Percentiles rank a stretch among this genome's conserved stretches.
phyloP scores from a whole-genome alignment of 73 alveolate genomes.

The Stentor coeruleus region DNA sequence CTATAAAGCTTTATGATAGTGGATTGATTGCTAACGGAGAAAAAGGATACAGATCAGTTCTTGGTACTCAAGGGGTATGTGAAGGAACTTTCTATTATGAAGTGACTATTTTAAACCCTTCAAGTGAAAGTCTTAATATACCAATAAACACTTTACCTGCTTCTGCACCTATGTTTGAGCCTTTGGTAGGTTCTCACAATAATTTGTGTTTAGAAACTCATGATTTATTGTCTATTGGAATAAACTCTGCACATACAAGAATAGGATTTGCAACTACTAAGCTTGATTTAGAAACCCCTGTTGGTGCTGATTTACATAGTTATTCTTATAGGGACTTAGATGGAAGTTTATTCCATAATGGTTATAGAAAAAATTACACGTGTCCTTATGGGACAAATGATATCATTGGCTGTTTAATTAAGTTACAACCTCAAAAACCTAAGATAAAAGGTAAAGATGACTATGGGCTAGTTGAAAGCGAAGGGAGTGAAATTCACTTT shows the following conservation, averaged over 20 bases:
- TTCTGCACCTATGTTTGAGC: constrained; percentile 23
- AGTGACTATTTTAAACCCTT: constrained; percentile 21
- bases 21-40: constrained; percentile 28
- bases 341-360: constrained; percentile 13
- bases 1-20: constrained; percentile 14
- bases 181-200: neutral
- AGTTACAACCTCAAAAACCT: constrained; percentile 23
- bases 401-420: constrained; percentile 20
- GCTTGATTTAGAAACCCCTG: constrained; percentile 2
- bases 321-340: constrained; percentile 22
- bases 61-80: constrained; percentile 6
- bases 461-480: constrained; percentile 3
- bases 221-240: neutral
- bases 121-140: constrained; percentile 8
- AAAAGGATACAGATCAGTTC: constrained; percentile 23
- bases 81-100: constrained; percentile 28
- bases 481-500: constrained; percentile 21
- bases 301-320: neutral
- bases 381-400: neutral
- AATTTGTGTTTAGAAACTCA: neutral
- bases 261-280: constrained; percentile 24
- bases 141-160: constrained; percentile 4
- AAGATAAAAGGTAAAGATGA: constrained; percentile 12
- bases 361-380: neutral
- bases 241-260: constrained; percentile 23